Base-by-base conservation (phyloP, 2,329 filamentous ascomycete species). In the Elsinoe fawcettii region DNA sequence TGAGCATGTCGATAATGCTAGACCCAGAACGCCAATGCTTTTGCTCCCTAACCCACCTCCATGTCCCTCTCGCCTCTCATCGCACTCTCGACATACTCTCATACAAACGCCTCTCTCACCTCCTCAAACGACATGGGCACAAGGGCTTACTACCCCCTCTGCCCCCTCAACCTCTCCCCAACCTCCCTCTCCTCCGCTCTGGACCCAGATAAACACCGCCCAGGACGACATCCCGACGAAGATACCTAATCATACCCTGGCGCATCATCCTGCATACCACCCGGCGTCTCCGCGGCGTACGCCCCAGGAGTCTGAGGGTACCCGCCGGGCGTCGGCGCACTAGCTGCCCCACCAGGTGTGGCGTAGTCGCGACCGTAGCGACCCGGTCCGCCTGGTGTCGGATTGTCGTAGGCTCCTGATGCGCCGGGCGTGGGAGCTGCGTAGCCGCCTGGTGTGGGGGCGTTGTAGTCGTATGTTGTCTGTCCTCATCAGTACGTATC, bases 401-500 rank as follows among this genome's bases (percentile, higher is more conserved):
- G 66, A 25, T 66, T 62, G 53, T 69, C 67, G 39, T 61, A 65
- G 18, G 59, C 60, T 11, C 65, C 66, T 16, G 66, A 70, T 9
- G 62, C 61, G 5, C 72, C 71, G 20, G 73, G 74, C 1, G 72
- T 75, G 1, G 73, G 73, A 11, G 74, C 73, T 37, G 70, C 69
- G 65, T 72, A 73, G 51, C 67, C 71, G 36, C 69, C 69, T 8
- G 71, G 70, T 5, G 69, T 73, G 14, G 85, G 86, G 3, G 85
- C 86, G 64, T 92, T 88, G 55, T 87, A 87, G 1, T 59, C 61
- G 56, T 68, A 73, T 2, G 70, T 67, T 8, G 68, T 64, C 66
- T 70, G 62, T 41, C 5, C 53, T 9, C 36, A 30, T 51, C 27
- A 51, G 27, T 20, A 11, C n/a, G n/a, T n/a, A n/a, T n/a, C n/a